Conservation (phyloP, 352 stramenopile genomes). For the Phytophthora sp. region DNA sequence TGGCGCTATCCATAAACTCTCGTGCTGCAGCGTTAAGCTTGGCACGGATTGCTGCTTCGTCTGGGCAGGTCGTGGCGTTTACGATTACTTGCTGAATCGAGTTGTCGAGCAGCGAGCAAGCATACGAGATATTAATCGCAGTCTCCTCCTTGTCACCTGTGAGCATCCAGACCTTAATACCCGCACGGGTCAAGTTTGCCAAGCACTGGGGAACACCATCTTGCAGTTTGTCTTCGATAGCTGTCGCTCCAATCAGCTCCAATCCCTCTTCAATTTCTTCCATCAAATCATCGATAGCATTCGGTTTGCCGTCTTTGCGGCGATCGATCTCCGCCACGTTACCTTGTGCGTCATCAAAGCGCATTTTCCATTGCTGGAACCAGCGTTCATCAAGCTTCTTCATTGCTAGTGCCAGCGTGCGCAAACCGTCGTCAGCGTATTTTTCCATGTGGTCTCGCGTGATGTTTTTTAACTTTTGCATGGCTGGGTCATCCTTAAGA, state of each 20-base stretch:
- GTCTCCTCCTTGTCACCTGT: conserved; percentile 96
- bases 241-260: conserved; percentile 88
- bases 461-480: conserved; percentile 55
- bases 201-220: conserved; percentile 90
- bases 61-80: conserved; percentile 72
- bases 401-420: conserved; percentile 81
- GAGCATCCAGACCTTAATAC: conserved; percentile 97
- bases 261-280: conserved; percentile 85
- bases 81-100: conserved; percentile 82
- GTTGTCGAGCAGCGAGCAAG: conserved; percentile 86
- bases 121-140: conserved; percentile 96
- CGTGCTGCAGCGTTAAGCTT: conserved; percentile 47
- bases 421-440: conserved; percentile 86
- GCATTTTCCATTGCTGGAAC: conserved; percentile 78
- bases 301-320: conserved; percentile 80
- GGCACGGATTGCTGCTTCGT: conserved; percentile 71
- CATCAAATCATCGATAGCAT: conserved; percentile 78
- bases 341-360: conserved; percentile 72
- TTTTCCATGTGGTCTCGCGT: conserved; percentile 82
- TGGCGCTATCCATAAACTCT: conserved; percentile 54
- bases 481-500: conserved; percentile 55
- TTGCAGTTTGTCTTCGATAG: conserved; percentile 94
- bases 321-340: conserved; percentile 79
- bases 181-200: conserved; percentile 74
- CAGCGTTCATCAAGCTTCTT: conserved; percentile 71